These are phyloP conservation scores for Emmonsiellopsis sp. DNA, from an alignment of 2,329 filamentous ascomycete species.

Conservation along the genomic window DNA sequence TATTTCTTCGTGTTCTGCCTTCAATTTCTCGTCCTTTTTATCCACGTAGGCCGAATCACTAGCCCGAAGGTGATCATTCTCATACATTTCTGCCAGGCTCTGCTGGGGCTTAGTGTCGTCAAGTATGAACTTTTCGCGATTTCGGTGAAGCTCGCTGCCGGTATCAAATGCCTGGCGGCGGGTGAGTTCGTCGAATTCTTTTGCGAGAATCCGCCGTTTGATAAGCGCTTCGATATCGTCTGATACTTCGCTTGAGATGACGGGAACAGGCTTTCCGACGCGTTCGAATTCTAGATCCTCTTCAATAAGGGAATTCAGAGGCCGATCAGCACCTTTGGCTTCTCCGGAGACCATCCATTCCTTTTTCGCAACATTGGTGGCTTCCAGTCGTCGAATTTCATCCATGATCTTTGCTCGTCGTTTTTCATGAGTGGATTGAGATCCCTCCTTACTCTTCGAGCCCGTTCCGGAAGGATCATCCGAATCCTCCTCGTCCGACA, in stretches of 20 bases:
- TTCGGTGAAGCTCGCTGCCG: constrained; percentile 43
- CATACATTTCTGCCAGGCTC: constrained; percentile 84
- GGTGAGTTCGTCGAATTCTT: constrained; percentile 86
- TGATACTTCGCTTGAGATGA: constrained; percentile 83
- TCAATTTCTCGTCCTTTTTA: constrained; percentile 70
- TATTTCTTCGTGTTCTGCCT: constrained; percentile 75
- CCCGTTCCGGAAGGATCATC: constrained; percentile 49
- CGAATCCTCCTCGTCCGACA: constrained; percentile 45
- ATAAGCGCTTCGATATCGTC: constrained; percentile 90
- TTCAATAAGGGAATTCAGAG: constrained; percentile 84
- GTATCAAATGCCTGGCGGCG: constrained; percentile 69
- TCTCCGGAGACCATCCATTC: constrained; percentile 88
- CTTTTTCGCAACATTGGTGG: constrained; percentile 77
- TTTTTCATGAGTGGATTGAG: constrained; percentile 69
- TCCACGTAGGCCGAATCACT: constrained; percentile 74
- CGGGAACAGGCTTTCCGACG: constrained; percentile 84
- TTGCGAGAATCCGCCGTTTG: constrained; percentile 80
- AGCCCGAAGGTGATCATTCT: constrained; percentile 76
- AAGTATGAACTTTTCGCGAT: constrained; percentile 65
- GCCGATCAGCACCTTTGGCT: constrained; percentile 70
- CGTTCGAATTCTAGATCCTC: constrained; percentile 95
- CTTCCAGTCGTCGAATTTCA: constrained; percentile 85
- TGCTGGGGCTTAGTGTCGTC: constrained; percentile 83
- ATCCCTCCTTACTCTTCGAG: constrained; percentile 13
- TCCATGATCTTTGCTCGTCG: constrained; percentile 75